Conservation (phyloP, 768 basidiomycete genomes). For the Phanerochaete sordida region DNA sequence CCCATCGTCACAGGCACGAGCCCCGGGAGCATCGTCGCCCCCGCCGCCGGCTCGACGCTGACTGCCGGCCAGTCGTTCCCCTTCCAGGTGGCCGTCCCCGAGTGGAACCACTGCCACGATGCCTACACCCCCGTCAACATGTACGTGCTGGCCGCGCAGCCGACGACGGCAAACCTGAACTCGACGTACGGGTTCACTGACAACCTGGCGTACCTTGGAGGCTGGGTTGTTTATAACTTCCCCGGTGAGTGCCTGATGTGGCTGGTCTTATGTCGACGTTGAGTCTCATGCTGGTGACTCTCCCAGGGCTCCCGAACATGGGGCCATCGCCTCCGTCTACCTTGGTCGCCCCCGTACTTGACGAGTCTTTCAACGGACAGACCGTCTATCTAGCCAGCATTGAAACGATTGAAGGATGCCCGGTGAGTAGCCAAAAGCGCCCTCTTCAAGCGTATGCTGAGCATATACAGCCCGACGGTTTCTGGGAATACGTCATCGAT, state of each 20-base stretch:
- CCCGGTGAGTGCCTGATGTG: background rate
- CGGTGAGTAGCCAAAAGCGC: background rate
- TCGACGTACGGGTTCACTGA: background rate
- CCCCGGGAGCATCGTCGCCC: background rate
- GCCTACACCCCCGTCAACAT: background rate
- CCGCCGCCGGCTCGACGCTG: background rate
- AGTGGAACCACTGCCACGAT: background rate
- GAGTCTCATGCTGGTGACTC: no score
- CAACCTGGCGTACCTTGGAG: slow-evolving; percentile 1
- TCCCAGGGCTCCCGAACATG: background rate
- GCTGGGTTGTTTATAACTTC: background rate
- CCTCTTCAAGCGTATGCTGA: background rate
- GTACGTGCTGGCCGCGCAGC: background rate
- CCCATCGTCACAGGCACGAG: background rate
- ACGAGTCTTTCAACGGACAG: background rate
- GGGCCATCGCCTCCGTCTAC: background rate
- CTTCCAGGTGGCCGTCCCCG: background rate
- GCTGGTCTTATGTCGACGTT: no score
- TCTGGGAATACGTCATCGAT: background rate
- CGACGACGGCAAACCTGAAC: background rate
- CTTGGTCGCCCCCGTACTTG: background rate
- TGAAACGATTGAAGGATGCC: background rate
- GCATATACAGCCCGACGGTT: background rate
- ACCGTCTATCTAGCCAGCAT: background rate
- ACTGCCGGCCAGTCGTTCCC: background rate